phyloP scores from a whole-genome alignment of 2,329 filamentous ascomycete genomes.

The Emergomyces pasteurianus region DNA sequence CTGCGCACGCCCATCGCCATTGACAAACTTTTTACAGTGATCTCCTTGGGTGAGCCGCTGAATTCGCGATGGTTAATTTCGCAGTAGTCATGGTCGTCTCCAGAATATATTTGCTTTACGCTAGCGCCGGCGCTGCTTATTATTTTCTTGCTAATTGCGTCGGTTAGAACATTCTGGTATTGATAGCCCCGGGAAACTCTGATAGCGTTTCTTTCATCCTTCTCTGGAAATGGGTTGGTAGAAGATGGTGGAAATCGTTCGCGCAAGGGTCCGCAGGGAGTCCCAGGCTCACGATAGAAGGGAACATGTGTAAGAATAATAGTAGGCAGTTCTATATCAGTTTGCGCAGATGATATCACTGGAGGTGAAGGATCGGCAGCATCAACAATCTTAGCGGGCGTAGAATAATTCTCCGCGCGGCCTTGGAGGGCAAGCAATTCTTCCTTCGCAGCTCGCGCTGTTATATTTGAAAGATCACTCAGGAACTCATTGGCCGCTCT shows the following conservation, averaged over 20 bases:
- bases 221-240: slow-evolving; percentile 43
- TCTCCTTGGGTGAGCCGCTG: slow-evolving; percentile 56
- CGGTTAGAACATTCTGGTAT: slow-evolving; percentile 86
- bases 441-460: slow-evolving; percentile 55
- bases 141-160: slow-evolving; percentile 62
- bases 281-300: slow-evolving; percentile 67
- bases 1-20: slow-evolving; percentile 92
- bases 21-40: slow-evolving; percentile 88
- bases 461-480: slow-evolving; percentile 50
- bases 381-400: slow-evolving; percentile 50
- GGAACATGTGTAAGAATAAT: slow-evolving; percentile 87
- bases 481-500: slow-evolving; percentile 67
- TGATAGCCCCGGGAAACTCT: slow-evolving; percentile 72
- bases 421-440: slow-evolving; percentile 57
- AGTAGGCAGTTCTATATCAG: slow-evolving; percentile 58
- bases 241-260: slow-evolving; percentile 69
- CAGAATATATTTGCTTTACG: slow-evolving; percentile 77
- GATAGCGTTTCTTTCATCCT: slow-evolving; percentile 67
- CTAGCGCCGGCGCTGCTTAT: slow-evolving; percentile 63
- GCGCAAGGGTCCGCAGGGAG: slow-evolving; percentile 74
- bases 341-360: not conserved
- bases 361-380: slow-evolving; percentile 33
- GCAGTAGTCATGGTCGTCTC: slow-evolving; percentile 97
- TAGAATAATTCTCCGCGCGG: slow-evolving; percentile 42
- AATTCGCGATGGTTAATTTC: slow-evolving; percentile 67